Evolutionary conservation across 129 eudicot species (phyloP), one percentile per base, ranked within the genome.

Genomic region (Escallonia herrerae): DNA sequence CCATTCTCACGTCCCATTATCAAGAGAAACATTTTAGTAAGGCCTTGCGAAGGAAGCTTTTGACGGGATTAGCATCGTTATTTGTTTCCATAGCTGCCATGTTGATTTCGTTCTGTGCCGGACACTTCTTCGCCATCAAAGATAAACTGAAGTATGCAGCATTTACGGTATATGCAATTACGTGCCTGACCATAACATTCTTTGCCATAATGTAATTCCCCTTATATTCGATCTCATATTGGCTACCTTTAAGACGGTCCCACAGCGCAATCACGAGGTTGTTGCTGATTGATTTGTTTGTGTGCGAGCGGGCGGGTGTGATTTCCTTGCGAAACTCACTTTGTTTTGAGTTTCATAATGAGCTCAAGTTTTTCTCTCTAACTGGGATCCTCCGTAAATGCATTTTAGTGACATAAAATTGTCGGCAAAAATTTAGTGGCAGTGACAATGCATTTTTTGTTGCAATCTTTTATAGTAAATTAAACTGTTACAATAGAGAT

Each of bases 1-100:
- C 73, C n/a, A 66, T 74, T 51, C 49, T 74, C 63, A 74, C 79
- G 5, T 74, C 79, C 5, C 53, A 73, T 4, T 66, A 59, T 39
- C 73, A 60, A 39, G 63, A 66, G 15, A 22, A 22, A 22, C 1
- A 22, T 22, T 22, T 22, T 22, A 22, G 33, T 22, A 22, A 22
- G 33, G 33, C 0, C 33, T 22, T 22, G 33, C 33, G 33, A 22
- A 22, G 33, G 33, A 22, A 22, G 33, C 33, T 22, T 22, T 12
- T 74, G 61, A 9, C 50, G 47, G 78, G 33, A 22, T 22, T 22
- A 22, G 1, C 33, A 22, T 22, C 33, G 33, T 1, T 22, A 22
- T 22, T 22, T 22, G 33, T 39, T 2, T 71, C 75, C 7, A 62
- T 62, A n/a, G 68, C 62, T 51, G 40, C 75, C 2, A 61, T 71